Conservation (phyloP, 2,329 filamentous ascomycete species). For the Colletotrichum ledebouriae region DNA sequence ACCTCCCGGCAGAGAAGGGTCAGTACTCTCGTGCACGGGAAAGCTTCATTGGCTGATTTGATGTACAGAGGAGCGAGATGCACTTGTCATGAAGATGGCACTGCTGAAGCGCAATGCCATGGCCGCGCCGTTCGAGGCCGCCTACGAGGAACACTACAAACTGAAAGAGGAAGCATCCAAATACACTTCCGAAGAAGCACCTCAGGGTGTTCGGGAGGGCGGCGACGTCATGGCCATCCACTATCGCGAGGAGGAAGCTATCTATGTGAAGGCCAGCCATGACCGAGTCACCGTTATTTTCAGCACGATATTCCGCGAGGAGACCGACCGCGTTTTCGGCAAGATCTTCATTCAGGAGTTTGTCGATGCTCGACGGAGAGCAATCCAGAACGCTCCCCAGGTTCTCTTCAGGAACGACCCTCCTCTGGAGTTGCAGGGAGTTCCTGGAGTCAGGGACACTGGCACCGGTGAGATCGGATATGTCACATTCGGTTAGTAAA, state of each 20-base stretch:
- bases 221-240: conserved; percentile 96
- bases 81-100: conserved; percentile 87
- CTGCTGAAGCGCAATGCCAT: conserved; percentile 98
- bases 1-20: conserved; percentile 85
- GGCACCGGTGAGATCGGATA: conserved; percentile 92
- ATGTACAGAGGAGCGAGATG: conserved; percentile 80
- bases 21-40: conserved; percentile 42
- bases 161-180: conserved; percentile 90
- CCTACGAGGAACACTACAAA: conserved; percentile 91
- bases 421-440: conserved; percentile 88
- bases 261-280: conserved; percentile 97
- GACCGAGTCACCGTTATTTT: conserved; percentile 99
- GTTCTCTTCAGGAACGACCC: conserved; percentile 96
- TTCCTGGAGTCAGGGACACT: conserved; percentile 83
- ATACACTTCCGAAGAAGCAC: conserved; percentile 93
- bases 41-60: conserved; percentile 22
- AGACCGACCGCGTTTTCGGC: conserved; percentile 96
- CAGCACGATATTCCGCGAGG: conserved; percentile 97
- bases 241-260: conserved; percentile 98
- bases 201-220: conserved; percentile 89
- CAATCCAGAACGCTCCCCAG: conserved; percentile 98
- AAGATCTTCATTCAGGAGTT: conserved; percentile 99
- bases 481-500: conserved; percentile 88
- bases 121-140: conserved; percentile 97
- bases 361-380: conserved; percentile 92